Evolutionary conservation across 1,139 yeast genomes (phyloP), one percentile per base, ranked within the genome.

Genomic region (Pichia kudriavzevii): DNA sequence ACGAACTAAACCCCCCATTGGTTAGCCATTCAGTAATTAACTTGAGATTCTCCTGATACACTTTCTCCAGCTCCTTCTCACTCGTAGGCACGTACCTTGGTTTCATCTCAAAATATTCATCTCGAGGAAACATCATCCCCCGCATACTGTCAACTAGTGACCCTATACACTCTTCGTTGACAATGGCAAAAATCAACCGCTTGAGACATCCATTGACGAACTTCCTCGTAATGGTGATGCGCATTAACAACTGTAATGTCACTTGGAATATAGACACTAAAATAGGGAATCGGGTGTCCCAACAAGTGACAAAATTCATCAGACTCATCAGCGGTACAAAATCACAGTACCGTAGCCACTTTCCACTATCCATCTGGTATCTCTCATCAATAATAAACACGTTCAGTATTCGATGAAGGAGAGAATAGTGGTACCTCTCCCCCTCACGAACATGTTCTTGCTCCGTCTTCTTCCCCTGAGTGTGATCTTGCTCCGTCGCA

Each of bases 81-180:
- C 50, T 49, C 7, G 39, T 27, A 5, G 59, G 60, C 20, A 53
- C 35, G 30, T 40, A 52, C 12, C 59, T 35, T 8, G 53, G 53
- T 13, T 45, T 46, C 15, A 47, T 45, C 17, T 45, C 45, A 37
- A 55, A 54, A 7, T 18, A 27, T 14, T 35, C 37, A 34, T 56
- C 57, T 1, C 34, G 22, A 1, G 59, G 58, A 32, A 53, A 56
- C 36, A 56, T 32, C 21, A 49, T 29, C 15, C 47, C 41, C 27
- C 60, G 36, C 7, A 54, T 33, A 11, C 33, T 7, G 26, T 36
- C 42, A 4, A 49, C 34, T 2, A 43, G 7, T 1, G 20, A 34
- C 5, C 42, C 36, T 2, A 52, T n/a, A 1, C 35, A 34, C 1
- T 20, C 3, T 11, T 42, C 49, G 3, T 48, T 51, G 7, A 55